Percentiles rank a stretch among this genome's conserved stretches.
Conservation (phyloP, 2,329 filamentous ascomycete genomes). For the Arthroderma uncinatum region DNA sequence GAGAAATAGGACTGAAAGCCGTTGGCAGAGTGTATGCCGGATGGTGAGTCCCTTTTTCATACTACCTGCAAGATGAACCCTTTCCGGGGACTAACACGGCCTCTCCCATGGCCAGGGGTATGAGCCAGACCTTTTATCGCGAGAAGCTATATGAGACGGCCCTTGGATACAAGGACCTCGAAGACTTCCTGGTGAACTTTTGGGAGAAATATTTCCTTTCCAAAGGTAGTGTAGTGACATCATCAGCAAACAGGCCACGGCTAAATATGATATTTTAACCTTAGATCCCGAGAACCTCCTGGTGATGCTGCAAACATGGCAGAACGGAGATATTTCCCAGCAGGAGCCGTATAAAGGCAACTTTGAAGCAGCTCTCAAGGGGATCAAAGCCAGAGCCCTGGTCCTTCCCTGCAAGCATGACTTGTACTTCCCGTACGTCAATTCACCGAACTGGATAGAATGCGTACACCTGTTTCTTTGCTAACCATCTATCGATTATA, state of each 20-base stretch:
- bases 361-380: slow-evolving; percentile 54
- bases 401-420: slow-evolving; percentile 64
- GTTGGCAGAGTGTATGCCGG: slow-evolving; percentile 66
- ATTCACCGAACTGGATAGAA: too few relatives aligned
- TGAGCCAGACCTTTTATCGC: slow-evolving; percentile 68
- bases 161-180: slow-evolving; percentile 56
- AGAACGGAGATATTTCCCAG: slow-evolving; percentile 57
- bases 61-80: background rate
- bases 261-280: background rate
- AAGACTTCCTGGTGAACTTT: slow-evolving; percentile 62
- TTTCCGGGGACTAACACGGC: background rate
- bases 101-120: slow-evolving; percentile 44
- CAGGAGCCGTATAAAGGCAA: slow-evolving; percentile 58
- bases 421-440: slow-evolving; percentile 60
- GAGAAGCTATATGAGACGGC: slow-evolving; percentile 54
- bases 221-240: slow-evolving; percentile 37
- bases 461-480: background rate
- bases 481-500: slow-evolving; percentile 5
- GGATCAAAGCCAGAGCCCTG: slow-evolving; percentile 60
- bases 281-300: slow-evolving; percentile 62
- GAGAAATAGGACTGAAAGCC: slow-evolving; percentile 52
- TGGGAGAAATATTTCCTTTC: slow-evolving; percentile 65
- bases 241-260: background rate
- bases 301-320: slow-evolving; percentile 68
- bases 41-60: slow-evolving; percentile 36